Conservation (phyloP, 345 rosid species). For the Populus alba region DNA sequence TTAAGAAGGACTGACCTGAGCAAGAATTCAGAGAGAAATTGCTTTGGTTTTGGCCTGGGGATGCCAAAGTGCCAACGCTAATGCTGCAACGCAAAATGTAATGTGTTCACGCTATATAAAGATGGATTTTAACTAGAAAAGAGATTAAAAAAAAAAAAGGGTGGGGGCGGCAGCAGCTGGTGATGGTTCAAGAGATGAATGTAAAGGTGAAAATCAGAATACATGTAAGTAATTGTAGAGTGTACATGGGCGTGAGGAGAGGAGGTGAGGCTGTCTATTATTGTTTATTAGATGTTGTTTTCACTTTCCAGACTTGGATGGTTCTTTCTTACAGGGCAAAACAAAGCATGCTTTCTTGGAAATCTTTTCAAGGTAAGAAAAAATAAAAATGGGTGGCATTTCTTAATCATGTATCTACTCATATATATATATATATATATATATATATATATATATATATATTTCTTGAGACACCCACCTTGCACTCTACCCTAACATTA, state of each 20-base stretch:
- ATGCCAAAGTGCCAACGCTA: not conserved
- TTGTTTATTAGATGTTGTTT: not conserved
- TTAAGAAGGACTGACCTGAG: conserved; percentile 28
- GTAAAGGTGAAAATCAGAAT: not conserved
- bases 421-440: too few species aligned
- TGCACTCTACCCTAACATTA: conserved; percentile 25
- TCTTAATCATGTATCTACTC: conserved; percentile 33
- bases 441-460: too few species aligned
- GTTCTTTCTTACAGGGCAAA: conserved; percentile 12
- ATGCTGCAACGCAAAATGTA: conserved; percentile 6
- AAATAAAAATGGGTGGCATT: conserved; percentile 32
- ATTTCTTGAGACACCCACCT: conserved; percentile 21
- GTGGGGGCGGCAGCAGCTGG: conserved; percentile 21
- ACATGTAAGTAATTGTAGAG: not conserved
- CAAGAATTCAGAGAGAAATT: conserved; percentile 33
- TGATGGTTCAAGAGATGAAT: conserved; percentile 7
- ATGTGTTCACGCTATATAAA: conserved; percentile 30
- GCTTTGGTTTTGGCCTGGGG: not conserved
- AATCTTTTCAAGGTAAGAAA: conserved; percentile 17
- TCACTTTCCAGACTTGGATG: conserved; percentile 10
- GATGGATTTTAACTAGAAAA: conserved; percentile 2
- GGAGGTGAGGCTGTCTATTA: not conserved
- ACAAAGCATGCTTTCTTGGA: conserved; percentile 15
- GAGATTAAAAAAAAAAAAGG: not conserved
- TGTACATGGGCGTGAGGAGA: not conserved